A percentile compares a stretch with the other conserved stretches of the same genome.
Conservation (phyloP, 768 basidiomycete species). For the Tricholoma matsutake region DNA sequence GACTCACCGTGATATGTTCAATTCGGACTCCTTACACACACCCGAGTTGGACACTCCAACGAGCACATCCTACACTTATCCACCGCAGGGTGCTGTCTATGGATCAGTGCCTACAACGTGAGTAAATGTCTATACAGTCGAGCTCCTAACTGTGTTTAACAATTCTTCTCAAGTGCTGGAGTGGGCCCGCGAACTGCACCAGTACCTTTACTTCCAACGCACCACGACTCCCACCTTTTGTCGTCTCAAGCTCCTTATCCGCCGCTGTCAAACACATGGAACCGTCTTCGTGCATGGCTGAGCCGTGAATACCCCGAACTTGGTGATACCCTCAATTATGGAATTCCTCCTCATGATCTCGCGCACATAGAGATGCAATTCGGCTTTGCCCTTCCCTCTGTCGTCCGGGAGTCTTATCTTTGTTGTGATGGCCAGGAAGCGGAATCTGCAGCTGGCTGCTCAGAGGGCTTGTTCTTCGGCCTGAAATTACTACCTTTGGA, state of each 20-base stretch:
- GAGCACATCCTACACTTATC: constrained; percentile 70
- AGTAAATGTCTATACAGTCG: constrained; percentile 17
- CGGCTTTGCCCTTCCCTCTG: constrained; percentile 77
- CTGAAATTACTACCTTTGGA: constrained; percentile 89
- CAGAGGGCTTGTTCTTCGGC: constrained; percentile 95
- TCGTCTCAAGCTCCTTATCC: constrained; percentile 57
- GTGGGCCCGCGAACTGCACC: constrained; percentile 45
- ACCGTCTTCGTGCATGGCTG: constrained; percentile 80
- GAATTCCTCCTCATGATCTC: constrained; percentile 77
- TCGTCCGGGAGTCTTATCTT: constrained; percentile 89
- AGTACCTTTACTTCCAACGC: constrained; percentile 63
- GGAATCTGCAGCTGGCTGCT: constrained; percentile 81
- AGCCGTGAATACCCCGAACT: constrained; percentile 88
- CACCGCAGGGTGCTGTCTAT: constrained; percentile 62
- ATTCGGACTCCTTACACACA: constrained; percentile 47
- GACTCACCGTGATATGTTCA: constrained; percentile 59
- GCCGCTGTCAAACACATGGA: constrained; percentile 80
- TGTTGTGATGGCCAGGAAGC: constrained; percentile 92
- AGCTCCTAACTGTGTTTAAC: constrained; percentile 13
- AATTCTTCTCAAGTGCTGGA: constrained; percentile 26
- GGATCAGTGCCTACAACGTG: constrained; percentile 61
- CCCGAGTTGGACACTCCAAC: constrained; percentile 46
- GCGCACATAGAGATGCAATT: constrained; percentile 81
- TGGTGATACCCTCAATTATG: constrained; percentile 92
- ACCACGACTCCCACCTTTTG: constrained; percentile 48